Conservation (phyloP, 1,284 basidiomycete genomes). For the Fereydounia khargensis region DNA sequence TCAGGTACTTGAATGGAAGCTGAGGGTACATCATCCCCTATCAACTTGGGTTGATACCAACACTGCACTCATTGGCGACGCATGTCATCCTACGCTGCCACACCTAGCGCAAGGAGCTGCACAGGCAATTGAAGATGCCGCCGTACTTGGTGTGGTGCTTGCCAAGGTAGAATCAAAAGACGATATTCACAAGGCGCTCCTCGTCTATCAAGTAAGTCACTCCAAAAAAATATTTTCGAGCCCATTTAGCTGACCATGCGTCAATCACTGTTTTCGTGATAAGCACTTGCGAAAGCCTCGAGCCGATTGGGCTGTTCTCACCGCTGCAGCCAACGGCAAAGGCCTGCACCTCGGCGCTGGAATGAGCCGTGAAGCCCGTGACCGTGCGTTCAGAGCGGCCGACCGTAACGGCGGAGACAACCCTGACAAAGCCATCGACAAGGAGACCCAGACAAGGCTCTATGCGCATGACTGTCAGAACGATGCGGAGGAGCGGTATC, state of each 20-base stretch:
- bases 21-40: constrained; percentile 56
- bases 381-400: constrained; percentile 1
- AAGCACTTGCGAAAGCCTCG: constrained; percentile 57
- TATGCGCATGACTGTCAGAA: not conserved
- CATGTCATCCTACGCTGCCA: constrained; percentile 56
- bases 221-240: no score
- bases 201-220: constrained; percentile 56
- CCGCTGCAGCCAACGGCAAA: constrained; percentile 56
- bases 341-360: constrained; percentile 54
- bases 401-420: not conserved
- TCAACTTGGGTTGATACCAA: constrained; percentile 55
- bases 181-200: constrained; percentile 54
- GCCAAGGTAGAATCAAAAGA: constrained; percentile 49
- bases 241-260: no score
- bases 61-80: constrained; percentile 50
- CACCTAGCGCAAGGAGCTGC: constrained; percentile 58
- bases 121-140: constrained; percentile 58
- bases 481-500: not conserved
- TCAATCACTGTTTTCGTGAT: no score
- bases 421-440: constrained; percentile 3
- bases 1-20: constrained; percentile 58
- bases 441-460: not conserved
- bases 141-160: constrained; percentile 55
- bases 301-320: constrained; percentile 56
- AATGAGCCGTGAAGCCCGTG: constrained; percentile 29